Evolutionary conservation across 345 rosid species (phyloP), one percentile per base, ranked within the genome.

Genomic region (Brassica juncea): DNA sequence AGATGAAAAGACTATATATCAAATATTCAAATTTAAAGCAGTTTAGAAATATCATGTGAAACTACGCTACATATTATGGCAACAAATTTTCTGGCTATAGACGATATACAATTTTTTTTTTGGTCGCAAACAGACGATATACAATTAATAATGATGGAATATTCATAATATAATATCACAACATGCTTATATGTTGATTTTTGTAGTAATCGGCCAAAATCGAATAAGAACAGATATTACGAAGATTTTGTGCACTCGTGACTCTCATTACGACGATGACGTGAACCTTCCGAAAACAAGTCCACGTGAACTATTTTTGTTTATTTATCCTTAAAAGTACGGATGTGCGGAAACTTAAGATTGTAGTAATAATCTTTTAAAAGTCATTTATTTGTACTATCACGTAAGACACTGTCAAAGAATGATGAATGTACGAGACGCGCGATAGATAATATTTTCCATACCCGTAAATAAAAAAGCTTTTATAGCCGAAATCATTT

Each of bases 181-280:
- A 47, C 37, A 3, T 63, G 63, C 54, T 71, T 66, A 23, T 19
- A 19, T 30, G 44, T 34, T 65, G 16, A 44, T 67, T 73, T 68
- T 74, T 68, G 62, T 27, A 35, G 49, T 49, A 61, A 68, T 68
- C 35, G 39, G 65, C 65, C 7, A 73, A 68, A 59, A 61, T 68
- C 79, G 59, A 47, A 23, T 4, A 60, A 15, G 39, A 52, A 61
- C 14, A 67, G 44, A 80, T 68, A 67, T 37, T 68, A 64, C 34
- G 23, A 57, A 80, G 76, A 70, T 80, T 47, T 55, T 58, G 39
- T 67, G 73, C 15, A 81, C 83, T 71, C 80, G 83, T 81, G 83
- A 75, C 77, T 71, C 32, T 70, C 76, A 52, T 63, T 10, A 70
- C 30, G 75, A 70, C 35, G 76, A 71, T 76, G 80, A 76, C 83